A percentile compares a stretch with the other conserved stretches of the same genome.
phyloP scores from a whole-genome alignment of 2,329 filamentous ascomycete species.

The Exophiala spinifera region DNA sequence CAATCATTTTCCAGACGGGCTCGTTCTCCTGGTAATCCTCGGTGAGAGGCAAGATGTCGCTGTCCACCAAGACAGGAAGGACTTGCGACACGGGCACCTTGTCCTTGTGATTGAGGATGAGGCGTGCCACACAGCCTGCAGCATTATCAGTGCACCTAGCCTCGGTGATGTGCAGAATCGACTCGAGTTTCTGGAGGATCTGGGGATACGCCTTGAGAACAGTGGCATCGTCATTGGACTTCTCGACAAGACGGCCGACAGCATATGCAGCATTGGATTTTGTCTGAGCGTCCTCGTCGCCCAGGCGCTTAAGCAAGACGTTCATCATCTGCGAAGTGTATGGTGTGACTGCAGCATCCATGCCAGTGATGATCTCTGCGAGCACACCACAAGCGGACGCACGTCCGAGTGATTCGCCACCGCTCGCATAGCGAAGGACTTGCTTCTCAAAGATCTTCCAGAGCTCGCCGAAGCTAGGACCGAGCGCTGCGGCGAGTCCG shows the following conservation, averaged over 20 bases:
- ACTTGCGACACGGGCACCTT: conserved; percentile 76
- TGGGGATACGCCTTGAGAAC: conserved; percentile 71
- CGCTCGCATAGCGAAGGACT: conserved; percentile 81
- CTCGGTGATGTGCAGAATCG: conserved; percentile 72
- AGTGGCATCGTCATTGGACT: conserved; percentile 70
- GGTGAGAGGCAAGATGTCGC: conserved; percentile 70
- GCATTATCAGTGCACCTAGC: conserved; percentile 89
- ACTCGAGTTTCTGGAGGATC: conserved; percentile 82
- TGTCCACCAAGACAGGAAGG: conserved; percentile 70
- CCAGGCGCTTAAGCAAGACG: conserved; percentile 78
- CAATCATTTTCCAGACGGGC: conserved; percentile 86
- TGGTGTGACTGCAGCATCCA: conserved; percentile 75
- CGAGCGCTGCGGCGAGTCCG: conserved; percentile 77
- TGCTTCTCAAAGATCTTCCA: conserved; percentile 97
- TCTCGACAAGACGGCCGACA: conserved; percentile 76
- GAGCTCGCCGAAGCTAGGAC: conserved; percentile 74
- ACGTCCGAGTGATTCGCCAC: conserved; percentile 80
- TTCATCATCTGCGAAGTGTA: conserved; percentile 75
- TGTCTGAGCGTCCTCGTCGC: conserved; percentile 84
- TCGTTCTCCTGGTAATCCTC: conserved; percentile 97
- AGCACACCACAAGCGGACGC: conserved; percentile 88
- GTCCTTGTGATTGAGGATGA: conserved; percentile 88
- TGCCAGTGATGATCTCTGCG: conserved; percentile 83
- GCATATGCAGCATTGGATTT: conserved; percentile 96
- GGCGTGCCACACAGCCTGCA: conserved; percentile 82